These are phyloP conservation scores for Aspergillus amoenus DNA, from an alignment of 2,329 filamentous ascomycete genomes.

Conservation along the genomic window DNA sequence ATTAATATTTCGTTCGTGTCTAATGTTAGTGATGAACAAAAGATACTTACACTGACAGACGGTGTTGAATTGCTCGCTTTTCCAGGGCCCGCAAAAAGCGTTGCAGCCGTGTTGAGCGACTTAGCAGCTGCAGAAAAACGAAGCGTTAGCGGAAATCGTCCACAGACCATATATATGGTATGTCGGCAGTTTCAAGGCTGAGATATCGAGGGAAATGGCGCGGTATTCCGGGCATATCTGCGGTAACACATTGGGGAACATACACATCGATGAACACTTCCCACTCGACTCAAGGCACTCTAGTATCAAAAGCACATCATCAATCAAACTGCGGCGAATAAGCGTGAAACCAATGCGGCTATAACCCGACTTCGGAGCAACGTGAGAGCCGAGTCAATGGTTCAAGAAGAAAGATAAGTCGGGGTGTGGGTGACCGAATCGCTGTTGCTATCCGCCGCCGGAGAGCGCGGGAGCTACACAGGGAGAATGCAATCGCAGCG, in stretches of 20 bases:
- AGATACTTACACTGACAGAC: constrained; percentile 37
- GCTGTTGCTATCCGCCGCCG: not conserved
- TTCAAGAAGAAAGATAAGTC: constrained; percentile 13
- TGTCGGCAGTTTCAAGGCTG: not conserved
- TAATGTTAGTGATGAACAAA: not conserved
- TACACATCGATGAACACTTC: constrained; percentile 11
- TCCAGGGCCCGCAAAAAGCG: constrained; percentile 35
- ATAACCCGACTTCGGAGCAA: not conserved
- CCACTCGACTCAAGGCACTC: not conserved
- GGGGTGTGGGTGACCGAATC: not conserved
- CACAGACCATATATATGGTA: not conserved
- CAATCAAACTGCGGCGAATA: constrained; percentile 1
- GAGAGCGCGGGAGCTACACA: not conserved
- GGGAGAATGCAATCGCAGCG: not conserved
- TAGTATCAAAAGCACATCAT: constrained; percentile 6
- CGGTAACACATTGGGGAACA: constrained; percentile 2
- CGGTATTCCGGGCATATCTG: not conserved
- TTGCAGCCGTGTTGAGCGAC: constrained; percentile 33
- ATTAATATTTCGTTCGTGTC: not conserved
- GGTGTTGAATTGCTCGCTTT: constrained; percentile 31
- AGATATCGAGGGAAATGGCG: not conserved
- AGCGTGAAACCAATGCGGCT: not conserved
- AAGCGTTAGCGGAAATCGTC: constrained; percentile 16
- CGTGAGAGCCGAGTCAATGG: constrained; percentile 14
- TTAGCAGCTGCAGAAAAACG: constrained; percentile 22